Conservation (phyloP, 202 grass and related monocot genomes). For the Panicum virgatum region DNA sequence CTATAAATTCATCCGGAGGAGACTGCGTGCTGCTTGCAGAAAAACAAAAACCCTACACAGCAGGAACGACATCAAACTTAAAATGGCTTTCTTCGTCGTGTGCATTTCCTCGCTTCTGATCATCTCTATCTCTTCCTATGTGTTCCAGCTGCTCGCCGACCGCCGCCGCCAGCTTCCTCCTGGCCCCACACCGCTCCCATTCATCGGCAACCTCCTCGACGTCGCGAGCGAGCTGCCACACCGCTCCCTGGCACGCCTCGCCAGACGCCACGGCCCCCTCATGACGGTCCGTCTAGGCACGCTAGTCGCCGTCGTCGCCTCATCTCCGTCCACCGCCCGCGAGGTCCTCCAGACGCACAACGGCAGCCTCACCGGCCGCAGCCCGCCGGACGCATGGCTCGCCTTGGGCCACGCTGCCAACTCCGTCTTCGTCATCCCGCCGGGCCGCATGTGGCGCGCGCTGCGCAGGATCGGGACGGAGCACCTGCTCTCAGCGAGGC, state of each 20-base stretch:
- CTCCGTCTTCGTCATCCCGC: constrained; percentile 18
- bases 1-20: background rate
- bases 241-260: constrained; percentile 34
- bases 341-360: constrained; percentile 40
- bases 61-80: background rate
- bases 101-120: constrained; percentile 8
- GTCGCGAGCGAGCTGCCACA: constrained; percentile 12
- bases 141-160: background rate
- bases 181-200: constrained; percentile 30
- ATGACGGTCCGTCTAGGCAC: constrained; percentile 41
- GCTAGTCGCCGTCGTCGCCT: constrained; percentile 6
- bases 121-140: background rate
- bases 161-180: constrained; percentile 19
- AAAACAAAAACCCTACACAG: background rate
- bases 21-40: background rate
- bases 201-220: constrained; percentile 47
- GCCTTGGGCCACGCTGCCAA: constrained; percentile 3
- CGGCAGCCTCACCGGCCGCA: background rate
- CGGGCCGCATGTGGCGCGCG: constrained; percentile 1
- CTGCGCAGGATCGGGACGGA: constrained; percentile 2
- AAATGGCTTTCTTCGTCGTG: constrained; percentile 24
- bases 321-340: constrained; percentile 21
- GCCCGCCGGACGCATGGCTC: constrained; percentile 23
- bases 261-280: constrained; percentile 25
- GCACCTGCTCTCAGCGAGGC: constrained; percentile 10